Percentiles rank a stretch among this genome's conserved stretches.
phyloP scores from a whole-genome alignment of 179 eudicot species.

The Monotropa hypopitys region DNA sequence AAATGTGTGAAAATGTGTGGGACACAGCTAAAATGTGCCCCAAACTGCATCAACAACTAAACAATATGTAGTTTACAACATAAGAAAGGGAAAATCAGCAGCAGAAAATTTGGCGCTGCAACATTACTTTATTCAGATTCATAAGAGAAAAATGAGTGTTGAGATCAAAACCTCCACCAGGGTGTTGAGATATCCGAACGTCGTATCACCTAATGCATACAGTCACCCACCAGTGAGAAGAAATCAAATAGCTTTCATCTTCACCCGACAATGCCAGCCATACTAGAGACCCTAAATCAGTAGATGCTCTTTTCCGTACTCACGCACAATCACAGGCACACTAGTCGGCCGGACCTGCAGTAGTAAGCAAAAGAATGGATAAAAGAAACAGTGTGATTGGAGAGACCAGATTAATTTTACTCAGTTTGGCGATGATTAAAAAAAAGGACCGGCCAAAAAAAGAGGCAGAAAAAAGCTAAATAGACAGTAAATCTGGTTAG shows the following conservation, averaged over 20 bases:
- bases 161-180: background rate
- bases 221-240: background rate
- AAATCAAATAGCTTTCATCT: background rate
- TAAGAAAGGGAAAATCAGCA: background rate
- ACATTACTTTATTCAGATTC: background rate
- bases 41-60: slow-evolving; percentile 4
- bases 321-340: slow-evolving; percentile 93
- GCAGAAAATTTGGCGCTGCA: background rate
- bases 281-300: slow-evolving; percentile 27
- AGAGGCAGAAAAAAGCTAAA: background rate
- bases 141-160: background rate
- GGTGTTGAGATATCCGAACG: background rate
- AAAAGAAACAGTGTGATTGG: background rate
- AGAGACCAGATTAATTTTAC: background rate
- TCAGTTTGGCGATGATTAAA: background rate
- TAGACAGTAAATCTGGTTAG: background rate
- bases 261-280: background rate
- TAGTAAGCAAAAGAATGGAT: background rate
- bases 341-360: slow-evolving; percentile 86
- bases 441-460: background rate
- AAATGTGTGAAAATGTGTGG: no score
- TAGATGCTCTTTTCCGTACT: slow-evolving; percentile 70
- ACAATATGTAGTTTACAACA: background rate
- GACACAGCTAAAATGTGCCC: no score
- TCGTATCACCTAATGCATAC: background rate